Percentiles rank a stretch among this genome's conserved stretches.
These are phyloP conservation scores for Euryodendron excelsum DNA, from an alignment of 148 eudicot genomes.

Conservation along the genomic window DNA sequence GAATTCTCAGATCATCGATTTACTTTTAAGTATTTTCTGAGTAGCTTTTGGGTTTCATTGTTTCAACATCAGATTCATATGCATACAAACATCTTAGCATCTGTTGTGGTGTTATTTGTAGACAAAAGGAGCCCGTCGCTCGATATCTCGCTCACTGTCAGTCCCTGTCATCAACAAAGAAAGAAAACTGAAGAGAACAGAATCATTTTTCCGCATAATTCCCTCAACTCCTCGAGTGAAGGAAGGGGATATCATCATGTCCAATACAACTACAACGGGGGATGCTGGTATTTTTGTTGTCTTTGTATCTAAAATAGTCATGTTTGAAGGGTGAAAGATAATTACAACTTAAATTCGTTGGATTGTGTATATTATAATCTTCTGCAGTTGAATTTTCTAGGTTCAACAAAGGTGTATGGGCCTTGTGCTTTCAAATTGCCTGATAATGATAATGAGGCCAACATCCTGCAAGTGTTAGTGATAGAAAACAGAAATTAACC, in stretches of 20 bases:
- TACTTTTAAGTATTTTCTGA: background rate
- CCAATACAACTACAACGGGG: conserved; percentile 25
- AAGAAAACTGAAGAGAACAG: conserved; percentile 39
- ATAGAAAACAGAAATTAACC: background rate
- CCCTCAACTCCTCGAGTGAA: conserved; percentile 70
- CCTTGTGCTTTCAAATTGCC: background rate
- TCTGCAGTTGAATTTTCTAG: background rate
- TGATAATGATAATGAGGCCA: background rate
- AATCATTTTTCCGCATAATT: conserved; percentile 72
- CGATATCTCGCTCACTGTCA: conserved; percentile 70
- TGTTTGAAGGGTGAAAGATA: background rate
- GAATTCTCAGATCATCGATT: background rate
- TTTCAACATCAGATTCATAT: conserved; percentile 4
- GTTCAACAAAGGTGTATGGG: background rate
- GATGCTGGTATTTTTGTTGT: conserved; percentile 28
- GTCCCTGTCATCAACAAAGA: conserved; percentile 56
- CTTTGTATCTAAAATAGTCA: background rate
- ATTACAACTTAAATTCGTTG: background rate
- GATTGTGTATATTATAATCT: too few relatives aligned
- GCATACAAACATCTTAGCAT: conserved; percentile 8
- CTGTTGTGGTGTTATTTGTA: conserved; percentile 26
- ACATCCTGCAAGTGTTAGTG: background rate
- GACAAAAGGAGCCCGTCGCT: conserved; percentile 45
- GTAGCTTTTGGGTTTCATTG: background rate
- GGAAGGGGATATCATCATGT: conserved; percentile 30